These are phyloP conservation scores for Pichia gijzeniarum DNA, from an alignment of 805 yeast species.

Conservation along the genomic window DNA sequence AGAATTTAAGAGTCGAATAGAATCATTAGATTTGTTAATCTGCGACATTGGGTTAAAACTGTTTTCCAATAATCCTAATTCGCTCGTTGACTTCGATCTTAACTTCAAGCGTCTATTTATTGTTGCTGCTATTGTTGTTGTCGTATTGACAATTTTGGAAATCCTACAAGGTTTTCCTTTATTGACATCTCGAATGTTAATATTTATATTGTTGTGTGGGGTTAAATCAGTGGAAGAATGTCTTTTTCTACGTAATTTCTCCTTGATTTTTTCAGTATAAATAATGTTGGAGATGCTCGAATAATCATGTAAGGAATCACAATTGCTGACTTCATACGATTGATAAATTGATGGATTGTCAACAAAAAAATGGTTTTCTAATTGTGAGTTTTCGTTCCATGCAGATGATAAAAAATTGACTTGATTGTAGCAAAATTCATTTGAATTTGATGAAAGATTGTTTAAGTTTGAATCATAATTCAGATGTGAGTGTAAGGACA, in stretches of 20 bases:
- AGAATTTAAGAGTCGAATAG: too few species aligned
- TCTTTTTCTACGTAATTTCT: conserved; percentile 10
- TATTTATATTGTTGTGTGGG: too few species aligned
- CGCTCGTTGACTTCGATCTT: conserved; percentile 14
- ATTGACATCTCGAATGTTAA: background rate
- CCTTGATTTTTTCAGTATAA: conserved; percentile 10
- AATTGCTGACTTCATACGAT: background rate
- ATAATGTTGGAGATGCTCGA: conserved; percentile 12
- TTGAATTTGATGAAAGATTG: too few species aligned
- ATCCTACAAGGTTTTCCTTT: background rate
- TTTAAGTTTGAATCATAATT: background rate
- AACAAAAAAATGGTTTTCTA: background rate
- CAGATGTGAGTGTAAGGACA: background rate
- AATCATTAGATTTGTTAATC: too few species aligned
- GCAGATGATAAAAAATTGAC: background rate
- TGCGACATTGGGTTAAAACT: background rate
- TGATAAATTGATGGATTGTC: conserved; percentile 4
- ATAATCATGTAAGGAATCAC: conserved; percentile 6
- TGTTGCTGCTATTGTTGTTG: background rate
- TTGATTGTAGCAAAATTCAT: background rate
- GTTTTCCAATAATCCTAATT: background rate
- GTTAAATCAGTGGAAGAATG: background rate
- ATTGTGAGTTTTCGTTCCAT: too few species aligned
- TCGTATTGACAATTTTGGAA: too few species aligned
- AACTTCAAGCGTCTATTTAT: background rate